A percentile compares a stretch with the other conserved stretches of the same genome.
phyloP scores from a whole-genome alignment of 495 filamentous ascomycete genomes.

The Penicillium chermesinum region DNA sequence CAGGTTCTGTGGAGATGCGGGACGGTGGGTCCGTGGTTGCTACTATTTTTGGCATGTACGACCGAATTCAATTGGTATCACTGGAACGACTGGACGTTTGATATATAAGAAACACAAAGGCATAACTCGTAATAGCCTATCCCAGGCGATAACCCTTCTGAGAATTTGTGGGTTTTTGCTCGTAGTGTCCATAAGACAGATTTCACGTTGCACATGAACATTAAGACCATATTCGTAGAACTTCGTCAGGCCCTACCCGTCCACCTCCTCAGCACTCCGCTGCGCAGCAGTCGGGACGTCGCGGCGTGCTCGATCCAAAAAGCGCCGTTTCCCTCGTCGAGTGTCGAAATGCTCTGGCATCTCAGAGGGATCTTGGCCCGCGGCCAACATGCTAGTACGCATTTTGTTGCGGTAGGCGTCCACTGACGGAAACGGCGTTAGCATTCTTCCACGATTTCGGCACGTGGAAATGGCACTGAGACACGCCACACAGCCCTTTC shows the following conservation, averaged over 20 bases:
- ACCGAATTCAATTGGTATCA: neutral
- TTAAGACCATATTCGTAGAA: no score
- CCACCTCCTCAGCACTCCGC: slow-evolving; percentile 40
- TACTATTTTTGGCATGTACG: neutral
- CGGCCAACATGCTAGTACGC: slow-evolving; percentile 66
- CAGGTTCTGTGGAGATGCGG: neutral
- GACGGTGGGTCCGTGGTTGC: neutral
- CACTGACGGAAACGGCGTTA: slow-evolving; percentile 51
- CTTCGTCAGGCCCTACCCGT: slow-evolving; percentile 20
- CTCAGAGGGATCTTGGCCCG: slow-evolving; percentile 63
- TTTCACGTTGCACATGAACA: no score
- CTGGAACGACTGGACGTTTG: neutral
- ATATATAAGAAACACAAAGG: neutral
- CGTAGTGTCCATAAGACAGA: no score
- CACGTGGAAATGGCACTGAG: slow-evolving; percentile 2
- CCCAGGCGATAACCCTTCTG: no score
- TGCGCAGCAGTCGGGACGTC: slow-evolving; percentile 23
- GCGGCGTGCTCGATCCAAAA: slow-evolving; percentile 56
- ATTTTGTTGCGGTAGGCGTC: slow-evolving; percentile 95
- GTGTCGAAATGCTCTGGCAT: slow-evolving; percentile 86
- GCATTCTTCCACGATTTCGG: no score
- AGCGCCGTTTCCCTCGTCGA: slow-evolving; percentile 77
- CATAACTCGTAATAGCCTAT: neutral
- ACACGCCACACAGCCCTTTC: neutral
- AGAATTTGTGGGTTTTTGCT: no score